Base-by-base conservation (phyloP, 371 early-diverging fungal genomes). In the Choanephora cucurbitarum region DNA sequence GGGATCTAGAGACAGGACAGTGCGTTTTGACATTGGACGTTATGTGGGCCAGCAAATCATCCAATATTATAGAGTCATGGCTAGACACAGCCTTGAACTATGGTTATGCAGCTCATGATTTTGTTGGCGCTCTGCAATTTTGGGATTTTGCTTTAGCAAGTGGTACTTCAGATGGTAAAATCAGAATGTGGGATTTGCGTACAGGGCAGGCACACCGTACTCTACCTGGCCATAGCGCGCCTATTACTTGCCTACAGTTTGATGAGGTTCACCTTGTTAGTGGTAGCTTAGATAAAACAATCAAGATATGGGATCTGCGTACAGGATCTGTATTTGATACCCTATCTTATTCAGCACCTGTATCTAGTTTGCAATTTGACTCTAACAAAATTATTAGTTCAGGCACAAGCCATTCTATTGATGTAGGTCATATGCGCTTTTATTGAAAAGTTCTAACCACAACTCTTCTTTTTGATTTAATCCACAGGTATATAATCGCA, bases 171-270 rank as follows among this genome's bases (percentile, higher is more conserved):
- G 93, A 93, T 72, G 95, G 95, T 8, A 80, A 81, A n/a, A 74
- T 95, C 37, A 79, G 93, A 47, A 83, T 95, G 84, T 95, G 92
- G 90, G 95, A 94, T 65, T 70, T 91, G 51, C 83, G 94, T 34
- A 86, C 91, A 4, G 90, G 89, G 19, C 88, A 90, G 55, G 81
- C 87, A 17, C 93, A 92, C 63, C 81, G 93, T 10, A 84, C 87
- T 37, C 66, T 95, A 33, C 61, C 79, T 45, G 86, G 88, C 9
- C 92, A 95, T 66, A 67, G 77, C 45, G 84, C 76, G 44, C 81
- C 89, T 0, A 80, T 93, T 49, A 88, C 91, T 8, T 81, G 82
- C 17, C 55, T 94, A 34, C 85, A 85, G 43, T 93, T 95, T 68
- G 91, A 94, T 64, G 87, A 90, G 44, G 73, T 75, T 18, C 81